Evolutionary conservation across 1,284 basidiomycete genomes (phyloP), one percentile per base, ranked within the genome.

Genomic region (Apiotrichum brassicae): DNA sequence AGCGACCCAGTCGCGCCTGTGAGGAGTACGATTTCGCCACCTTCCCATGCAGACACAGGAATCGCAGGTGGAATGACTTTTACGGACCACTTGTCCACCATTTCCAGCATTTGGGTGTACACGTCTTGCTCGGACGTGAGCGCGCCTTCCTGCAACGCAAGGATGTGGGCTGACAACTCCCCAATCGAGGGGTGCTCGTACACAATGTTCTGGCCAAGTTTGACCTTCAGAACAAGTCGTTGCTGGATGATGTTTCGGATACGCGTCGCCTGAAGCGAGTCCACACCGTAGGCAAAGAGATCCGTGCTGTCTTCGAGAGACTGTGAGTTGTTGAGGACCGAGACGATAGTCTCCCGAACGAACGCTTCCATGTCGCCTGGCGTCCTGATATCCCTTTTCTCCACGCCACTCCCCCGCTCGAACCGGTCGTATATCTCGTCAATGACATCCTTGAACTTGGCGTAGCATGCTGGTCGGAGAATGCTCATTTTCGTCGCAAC

Each of bases 1-100:
- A 84, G 75, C 0, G 78, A 79, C 0, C 82, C 82, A 1, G 82
- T 82, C 0, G 77, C 79, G 5, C 82, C 82, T 0, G 82, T 83
- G 24, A 84, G 70, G 4, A 70, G 57, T 25, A 71, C 55, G 3
- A 62, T 58, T 16, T 67, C 55, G 19, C 7, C 11, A 9, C 9
- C 9, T 14, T 30, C 14, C 9, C 14, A 14, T 8, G 28, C 28
- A 30, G 28, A 30, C 8, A 30, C 14, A 14, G 28, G 8, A 30
- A 9, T 8, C 8, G 46, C 32, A 9, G 38, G 23, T 5, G 37
- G 44, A 18, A 49, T 42, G 41, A 66, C 47, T n/a, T 62, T 61
- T 14, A 52, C 49, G 2, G 66, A 46, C 68, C 70, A 77, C 54
- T 74, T 73, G 32, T 78, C 74, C 7, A 78, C 71, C 65, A 78